phyloP scores from a whole-genome alignment of 2,329 filamentous ascomycete genomes.

The Thermochaetoides dissita region DNA sequence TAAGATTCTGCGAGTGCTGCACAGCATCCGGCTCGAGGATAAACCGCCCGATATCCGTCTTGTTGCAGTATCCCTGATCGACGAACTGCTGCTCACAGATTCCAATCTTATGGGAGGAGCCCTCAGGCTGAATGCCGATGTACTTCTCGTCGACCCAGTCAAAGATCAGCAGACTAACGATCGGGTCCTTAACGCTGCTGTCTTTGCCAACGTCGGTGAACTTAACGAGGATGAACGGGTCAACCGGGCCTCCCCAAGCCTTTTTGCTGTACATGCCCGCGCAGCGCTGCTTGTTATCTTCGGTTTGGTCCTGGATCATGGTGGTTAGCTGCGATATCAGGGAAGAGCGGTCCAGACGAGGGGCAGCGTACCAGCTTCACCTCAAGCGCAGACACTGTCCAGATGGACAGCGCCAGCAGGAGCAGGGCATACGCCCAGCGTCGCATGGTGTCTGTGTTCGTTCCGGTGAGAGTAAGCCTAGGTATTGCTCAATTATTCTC shows the following conservation, averaged over 20 bases:
- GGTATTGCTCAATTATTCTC: too few species aligned
- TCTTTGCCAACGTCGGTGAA: conserved; percentile 41
- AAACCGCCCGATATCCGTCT: conserved; percentile 69
- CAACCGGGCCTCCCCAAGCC: conserved; percentile 73
- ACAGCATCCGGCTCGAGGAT: conserved; percentile 67
- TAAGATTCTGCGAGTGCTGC: conserved; percentile 52
- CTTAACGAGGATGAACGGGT: conserved; percentile 79
- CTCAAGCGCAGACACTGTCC: conserved; percentile 43
- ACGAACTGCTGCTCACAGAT: conserved; percentile 68
- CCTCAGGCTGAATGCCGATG: conserved; percentile 53
- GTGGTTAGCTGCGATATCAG: background rate
- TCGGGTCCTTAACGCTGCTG: conserved; percentile 48
- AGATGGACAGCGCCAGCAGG: conserved; percentile 38
- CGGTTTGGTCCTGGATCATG: conserved; percentile 51
- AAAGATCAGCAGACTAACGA: conserved; percentile 78
- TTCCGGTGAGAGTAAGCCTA: too few species aligned
- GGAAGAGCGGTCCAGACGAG: conserved; percentile 9
- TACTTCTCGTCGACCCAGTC: conserved; percentile 80
- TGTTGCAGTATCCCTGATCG: conserved; percentile 55
- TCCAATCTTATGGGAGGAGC: conserved; percentile 32
- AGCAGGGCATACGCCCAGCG: conserved; percentile 35
- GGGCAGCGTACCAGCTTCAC: conserved; percentile 35
- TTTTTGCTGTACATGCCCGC: conserved; percentile 85
- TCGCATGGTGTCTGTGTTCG: conserved; percentile 31
- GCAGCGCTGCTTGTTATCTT: conserved; percentile 70